Evolutionary conservation across 2,329 filamentous ascomycete species (phyloP).

Genomic region (Beauveria sp.): DNA sequence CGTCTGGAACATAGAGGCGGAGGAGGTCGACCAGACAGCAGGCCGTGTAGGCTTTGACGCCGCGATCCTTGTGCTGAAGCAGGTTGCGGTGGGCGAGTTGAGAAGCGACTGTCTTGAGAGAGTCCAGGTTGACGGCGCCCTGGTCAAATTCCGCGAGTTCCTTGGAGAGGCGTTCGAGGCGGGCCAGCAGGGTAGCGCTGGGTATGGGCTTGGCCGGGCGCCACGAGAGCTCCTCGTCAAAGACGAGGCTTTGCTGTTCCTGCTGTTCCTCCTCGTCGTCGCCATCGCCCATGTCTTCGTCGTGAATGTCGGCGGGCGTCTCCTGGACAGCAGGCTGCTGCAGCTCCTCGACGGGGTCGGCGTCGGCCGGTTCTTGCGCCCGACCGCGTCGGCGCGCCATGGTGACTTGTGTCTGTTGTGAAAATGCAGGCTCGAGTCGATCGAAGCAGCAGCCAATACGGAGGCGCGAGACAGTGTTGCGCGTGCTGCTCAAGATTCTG

Average conservation of each 20-base stretch:
- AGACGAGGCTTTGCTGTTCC: slow-evolving; percentile 49
- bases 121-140: slow-evolving; percentile 74
- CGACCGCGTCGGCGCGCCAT: slow-evolving; percentile 31
- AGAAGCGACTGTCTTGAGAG: slow-evolving; percentile 75
- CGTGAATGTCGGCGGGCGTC: slow-evolving; percentile 10
- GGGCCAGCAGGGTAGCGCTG: slow-evolving; percentile 70
- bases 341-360: slow-evolving; percentile 5
- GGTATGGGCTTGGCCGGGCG: slow-evolving; percentile 83
- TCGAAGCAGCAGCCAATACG: not conserved
- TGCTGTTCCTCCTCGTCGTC: slow-evolving; percentile 18
- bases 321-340: slow-evolving; percentile 15
- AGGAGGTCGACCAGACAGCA: slow-evolving; percentile 91
- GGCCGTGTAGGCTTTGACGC: slow-evolving; percentile 81
- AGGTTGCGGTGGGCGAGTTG: slow-evolving; percentile 77
- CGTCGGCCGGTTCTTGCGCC: slow-evolving; percentile 15
- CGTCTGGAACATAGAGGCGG: slow-evolving; percentile 86
- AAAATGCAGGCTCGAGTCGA: not conserved
- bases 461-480: not conserved
- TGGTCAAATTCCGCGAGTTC: slow-evolving; percentile 84
- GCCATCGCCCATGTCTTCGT: slow-evolving; percentile 16
- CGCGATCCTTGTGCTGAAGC: slow-evolving; percentile 84
- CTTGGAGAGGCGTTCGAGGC: slow-evolving; percentile 71
- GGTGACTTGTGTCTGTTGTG: slow-evolving; percentile 16
- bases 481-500: not conserved
- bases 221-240: slow-evolving; percentile 85